Conservation (phyloP, 768 basidiomycete species). For the Naganishia friedmannii region DNA sequence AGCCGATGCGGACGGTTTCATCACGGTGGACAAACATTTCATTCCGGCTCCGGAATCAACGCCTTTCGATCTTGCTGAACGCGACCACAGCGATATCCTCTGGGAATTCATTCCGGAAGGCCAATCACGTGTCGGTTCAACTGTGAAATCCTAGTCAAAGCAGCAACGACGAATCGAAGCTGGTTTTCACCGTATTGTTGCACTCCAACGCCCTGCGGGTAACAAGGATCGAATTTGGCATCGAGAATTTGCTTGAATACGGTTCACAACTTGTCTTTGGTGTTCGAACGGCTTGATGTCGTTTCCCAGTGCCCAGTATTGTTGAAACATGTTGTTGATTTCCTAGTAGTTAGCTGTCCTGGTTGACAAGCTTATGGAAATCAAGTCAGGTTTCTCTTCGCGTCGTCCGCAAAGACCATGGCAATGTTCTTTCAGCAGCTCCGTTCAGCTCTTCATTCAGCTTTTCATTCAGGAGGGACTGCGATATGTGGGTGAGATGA, state of each 20-base stretch:
- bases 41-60: neutral
- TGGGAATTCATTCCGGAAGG: conserved; percentile 19
- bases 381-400: neutral
- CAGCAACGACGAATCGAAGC: neutral
- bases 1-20: neutral
- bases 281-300: neutral
- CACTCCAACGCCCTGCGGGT: neutral
- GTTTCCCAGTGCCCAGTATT: neutral
- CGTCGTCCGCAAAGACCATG: too few species aligned
- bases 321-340: too few species aligned
- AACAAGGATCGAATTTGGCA: neutral
- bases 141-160: neutral
- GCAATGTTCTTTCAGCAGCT: too few species aligned
- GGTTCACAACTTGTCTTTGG: too few species aligned
- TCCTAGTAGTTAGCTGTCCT: neutral
- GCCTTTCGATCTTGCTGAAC: neutral
- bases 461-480: neutral
- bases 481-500: neutral
- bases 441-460: neutral
- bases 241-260: too few species aligned
- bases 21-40: conserved; percentile 8
- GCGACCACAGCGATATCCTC: conserved; percentile 8
- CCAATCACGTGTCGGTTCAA: conserved; percentile 1
- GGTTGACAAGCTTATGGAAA: neutral
- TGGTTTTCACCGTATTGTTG: neutral